Percentiles rank a stretch among this genome's conserved stretches.
These are phyloP conservation scores for Hymenoscyphus fructigenus DNA, from an alignment of 2,329 filamentous ascomycete species.

Conservation along the genomic window DNA sequence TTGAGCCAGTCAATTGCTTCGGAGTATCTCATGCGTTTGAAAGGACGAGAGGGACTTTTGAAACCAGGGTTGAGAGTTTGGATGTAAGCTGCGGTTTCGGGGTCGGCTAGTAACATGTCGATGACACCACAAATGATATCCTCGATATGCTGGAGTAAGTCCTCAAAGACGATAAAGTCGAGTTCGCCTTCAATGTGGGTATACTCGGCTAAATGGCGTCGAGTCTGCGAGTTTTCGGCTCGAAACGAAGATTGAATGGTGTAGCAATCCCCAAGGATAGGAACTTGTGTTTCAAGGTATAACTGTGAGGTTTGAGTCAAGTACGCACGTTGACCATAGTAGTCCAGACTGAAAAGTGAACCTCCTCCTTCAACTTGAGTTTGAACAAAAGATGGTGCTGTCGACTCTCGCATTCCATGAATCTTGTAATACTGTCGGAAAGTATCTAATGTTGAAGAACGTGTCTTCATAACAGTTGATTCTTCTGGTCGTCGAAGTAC, in stretches of 20 bases:
- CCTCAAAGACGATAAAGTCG: neutral
- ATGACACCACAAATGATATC: neutral
- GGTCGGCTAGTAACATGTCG: neutral
- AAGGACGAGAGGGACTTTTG: neutral
- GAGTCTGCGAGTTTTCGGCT: neutral
- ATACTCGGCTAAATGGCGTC: neutral
- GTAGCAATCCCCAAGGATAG: neutral
- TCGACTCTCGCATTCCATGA: slow-evolving; percentile 1
- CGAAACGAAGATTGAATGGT: neutral
- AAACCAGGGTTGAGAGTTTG: neutral
- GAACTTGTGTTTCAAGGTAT: neutral
- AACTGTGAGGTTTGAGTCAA: neutral
- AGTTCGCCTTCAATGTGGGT: neutral
- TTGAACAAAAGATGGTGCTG: neutral
- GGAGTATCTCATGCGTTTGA: neutral
- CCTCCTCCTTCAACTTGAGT: neutral
- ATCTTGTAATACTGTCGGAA: neutral
- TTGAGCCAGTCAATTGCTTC: slow-evolving; percentile 1
- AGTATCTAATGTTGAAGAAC: neutral
- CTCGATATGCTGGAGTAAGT: neutral
- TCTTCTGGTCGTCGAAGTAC: neutral
- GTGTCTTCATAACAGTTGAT: neutral
- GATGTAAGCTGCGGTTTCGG: neutral
- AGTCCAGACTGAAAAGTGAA: neutral
- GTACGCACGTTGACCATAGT: neutral